Base-by-base conservation (phyloP, 345 rosid species). In the Bruguiera sexangula region DNA sequence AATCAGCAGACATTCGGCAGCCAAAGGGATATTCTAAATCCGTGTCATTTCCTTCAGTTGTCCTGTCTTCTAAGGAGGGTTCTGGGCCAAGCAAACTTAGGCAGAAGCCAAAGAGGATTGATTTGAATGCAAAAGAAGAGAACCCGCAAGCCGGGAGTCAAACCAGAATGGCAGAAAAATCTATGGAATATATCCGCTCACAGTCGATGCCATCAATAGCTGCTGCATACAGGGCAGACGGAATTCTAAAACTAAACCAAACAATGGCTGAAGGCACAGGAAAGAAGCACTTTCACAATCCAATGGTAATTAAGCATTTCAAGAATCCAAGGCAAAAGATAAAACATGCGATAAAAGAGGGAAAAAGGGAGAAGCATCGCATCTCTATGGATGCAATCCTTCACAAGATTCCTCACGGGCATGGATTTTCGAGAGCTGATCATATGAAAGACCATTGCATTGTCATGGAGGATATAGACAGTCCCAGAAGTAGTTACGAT, bases 331-430 rank as follows among this genome's bases (percentile, higher is more conserved):
- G 78, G 54, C 83, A 87, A 73, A 91, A 91, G 80, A 80, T 94
- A 69, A 84, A 72, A 58, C 85, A 87, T 66, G 93, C 80, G 11
- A 83, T 89, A 21, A 77, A 75, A 26, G 83, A 84, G 77, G 82
- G 85, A 79, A 79, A 81, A 75, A 81, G 79, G 13, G 97, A 93
- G 81, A 84, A 82, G 77, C 85, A 74, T 20, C 73, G 97, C 67
- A 88, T 91, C 46, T 71, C 91, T 37, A 88, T 85, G 96, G 96
- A 94, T 71, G 97, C 88, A 20, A 76, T 91, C 37, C 85, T 91
- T 58, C 88, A 91, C 80, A 89, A 86, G 81, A 79, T 94, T 7
- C 99, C 99, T 43, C 85, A 71, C 0, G 82, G 77, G n/a, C 67
- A 84, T 3, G 80, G 76, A 8, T 80, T 87, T 57, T 84, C 89